Base-by-base conservation (phyloP, 331 rosid species). In the Spiraea crenata region DNA sequence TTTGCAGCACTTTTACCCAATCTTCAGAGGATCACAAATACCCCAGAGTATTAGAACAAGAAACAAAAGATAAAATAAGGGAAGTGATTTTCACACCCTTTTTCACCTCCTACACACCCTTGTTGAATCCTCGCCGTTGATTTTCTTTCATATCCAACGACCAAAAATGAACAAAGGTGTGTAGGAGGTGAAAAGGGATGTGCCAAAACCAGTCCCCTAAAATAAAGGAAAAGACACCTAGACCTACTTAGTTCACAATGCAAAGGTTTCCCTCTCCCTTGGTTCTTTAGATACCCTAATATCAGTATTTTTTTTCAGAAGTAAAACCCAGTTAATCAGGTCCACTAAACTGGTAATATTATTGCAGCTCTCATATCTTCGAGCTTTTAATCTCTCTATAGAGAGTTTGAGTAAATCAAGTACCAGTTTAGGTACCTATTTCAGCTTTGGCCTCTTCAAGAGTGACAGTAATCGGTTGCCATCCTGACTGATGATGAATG, bases 401-500 rank as follows among this genome's bases (percentile, higher is more conserved):
- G 63, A 34, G 63, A 47, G 71, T 72, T 72, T 74, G 63, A 57
- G 37, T 3, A 44, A 19, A 61, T 74, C 78, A 82, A 74, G 72
- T 74, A 78, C 77, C 70, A 68, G 69, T 63, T 75, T 73, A 66
- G 0, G 67, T 69, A 60, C 54, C 47, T 10, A 69, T 16, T 60
- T 70, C 84, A 54, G 75, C 64, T 72, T 65, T 56, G 46, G 72
- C 56, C 89, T 82, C 85, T 5, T 71, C 7, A 47, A 85, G 77
- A 38, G 74, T 42, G 75, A 93, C 77, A 45, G 44, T 71, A 73
- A 90, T 72, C 0, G 96, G 98, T 83, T 84, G 96, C 96, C 95
- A 90, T 77, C 97, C 97, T 58, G 87, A 78, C 20, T 37, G 86
- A 72, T 76, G 85, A 79, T 67, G 85, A 67, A 46, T 70, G 71